phyloP scores from a whole-genome alignment of 1,139 yeast genomes.

The Magnusiomyces tetraspermus region DNA sequence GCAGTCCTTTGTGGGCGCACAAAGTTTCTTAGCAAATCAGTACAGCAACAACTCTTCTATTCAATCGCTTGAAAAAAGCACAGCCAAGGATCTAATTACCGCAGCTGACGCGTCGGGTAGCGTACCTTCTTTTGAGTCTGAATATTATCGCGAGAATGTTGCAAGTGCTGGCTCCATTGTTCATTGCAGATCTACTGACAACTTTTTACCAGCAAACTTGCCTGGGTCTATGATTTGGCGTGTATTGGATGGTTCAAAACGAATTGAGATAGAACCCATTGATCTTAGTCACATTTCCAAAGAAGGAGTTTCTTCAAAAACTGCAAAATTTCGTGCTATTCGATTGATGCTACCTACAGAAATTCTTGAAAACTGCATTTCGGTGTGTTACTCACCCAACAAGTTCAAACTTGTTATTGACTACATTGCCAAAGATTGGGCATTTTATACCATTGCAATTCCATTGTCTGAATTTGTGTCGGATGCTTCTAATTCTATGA shows the following conservation, averaged over 20 bases:
- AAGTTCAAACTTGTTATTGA: constrained; percentile 21
- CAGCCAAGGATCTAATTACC: too few relatives aligned
- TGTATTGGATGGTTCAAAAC: constrained; percentile 16
- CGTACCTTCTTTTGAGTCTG: constrained; percentile 14
- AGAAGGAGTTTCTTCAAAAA: too few relatives aligned
- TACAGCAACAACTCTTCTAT: not conserved
- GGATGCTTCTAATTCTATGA: constrained; percentile 3
- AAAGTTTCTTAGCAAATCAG: too few relatives aligned
- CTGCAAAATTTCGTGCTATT: constrained; percentile 17
- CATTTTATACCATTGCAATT: constrained; percentile 23
- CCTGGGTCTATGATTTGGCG: constrained; percentile 21
- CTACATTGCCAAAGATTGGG: constrained; percentile 22
- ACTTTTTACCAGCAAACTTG: constrained; percentile 1
- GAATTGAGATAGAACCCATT: constrained; percentile 21
- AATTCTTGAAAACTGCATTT: constrained; percentile 21
- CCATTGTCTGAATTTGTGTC: constrained; percentile 13
- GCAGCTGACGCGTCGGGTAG: not conserved
- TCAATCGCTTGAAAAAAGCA: too few relatives aligned
- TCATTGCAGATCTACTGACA: constrained; percentile 6
- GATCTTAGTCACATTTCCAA: constrained; percentile 15
- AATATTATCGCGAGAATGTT: constrained; percentile 20
- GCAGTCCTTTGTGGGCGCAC: too few relatives aligned
- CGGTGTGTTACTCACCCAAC: constrained; percentile 17
- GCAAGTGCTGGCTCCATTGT: constrained; percentile 21
- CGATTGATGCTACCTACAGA: constrained; percentile 19